Evolutionary conservation across 352 stramenopile genomes (phyloP).

Genomic region (Phytophthora parvispora): DNA sequence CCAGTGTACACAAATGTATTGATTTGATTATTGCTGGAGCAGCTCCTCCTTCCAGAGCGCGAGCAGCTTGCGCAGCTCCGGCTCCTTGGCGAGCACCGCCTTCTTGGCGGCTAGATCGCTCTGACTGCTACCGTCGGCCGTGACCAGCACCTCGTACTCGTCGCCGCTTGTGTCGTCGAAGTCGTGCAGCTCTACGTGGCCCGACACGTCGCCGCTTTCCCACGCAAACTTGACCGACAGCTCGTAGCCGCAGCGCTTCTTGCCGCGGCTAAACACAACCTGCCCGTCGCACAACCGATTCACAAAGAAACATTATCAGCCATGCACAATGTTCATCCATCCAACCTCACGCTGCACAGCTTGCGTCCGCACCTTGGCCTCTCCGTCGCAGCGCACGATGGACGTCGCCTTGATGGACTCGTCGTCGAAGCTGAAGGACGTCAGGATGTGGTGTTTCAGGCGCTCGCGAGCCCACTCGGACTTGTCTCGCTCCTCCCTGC

Average conservation of each 20-base stretch:
- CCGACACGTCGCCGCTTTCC: conserved; percentile 56
- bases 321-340: not conserved
- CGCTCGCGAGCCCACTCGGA: conserved; percentile 81
- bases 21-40: conserved; percentile 70
- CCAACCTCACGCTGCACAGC: not conserved
- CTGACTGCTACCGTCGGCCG: conserved; percentile 51
- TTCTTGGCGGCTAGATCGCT: conserved; percentile 67
- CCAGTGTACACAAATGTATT: conserved; percentile 35
- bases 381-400: conserved; percentile 78
- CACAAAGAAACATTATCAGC: conserved; percentile 8
- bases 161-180: conserved; percentile 89
- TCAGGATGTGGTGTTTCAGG: conserved; percentile 78
- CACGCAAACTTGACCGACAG: conserved; percentile 88
- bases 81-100: conserved; percentile 65
- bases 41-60: conserved; percentile 82
- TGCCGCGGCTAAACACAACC: conserved; percentile 84
- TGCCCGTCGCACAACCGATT: conserved; percentile 15
- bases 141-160: conserved; percentile 82
- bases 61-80: conserved; percentile 73
- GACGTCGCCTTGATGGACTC: conserved; percentile 67
- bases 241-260: conserved; percentile 90
- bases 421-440: conserved; percentile 67
- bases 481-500: conserved; percentile 87
- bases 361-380: conserved; percentile 82
- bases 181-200: conserved; percentile 84